phyloP scores from a whole-genome alignment of 2,329 filamentous ascomycete species.

The Microsporum ferrugineum region DNA sequence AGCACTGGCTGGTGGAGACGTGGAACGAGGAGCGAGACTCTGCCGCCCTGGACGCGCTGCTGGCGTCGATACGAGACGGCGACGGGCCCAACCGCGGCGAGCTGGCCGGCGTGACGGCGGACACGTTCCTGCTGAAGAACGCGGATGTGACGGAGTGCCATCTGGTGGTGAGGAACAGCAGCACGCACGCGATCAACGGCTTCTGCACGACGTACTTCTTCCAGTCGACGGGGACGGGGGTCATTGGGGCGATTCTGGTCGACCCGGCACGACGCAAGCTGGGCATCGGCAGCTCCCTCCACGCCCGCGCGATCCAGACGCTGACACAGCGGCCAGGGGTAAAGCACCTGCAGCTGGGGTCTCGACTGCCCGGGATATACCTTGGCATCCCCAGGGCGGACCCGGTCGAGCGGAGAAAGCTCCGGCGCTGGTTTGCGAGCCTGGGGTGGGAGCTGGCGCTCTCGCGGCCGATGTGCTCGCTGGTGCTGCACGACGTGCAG shows the following conservation, averaged over 20 bases:
- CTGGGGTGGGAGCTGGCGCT: constrained; percentile 72
- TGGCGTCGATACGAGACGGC: constrained; percentile 56
- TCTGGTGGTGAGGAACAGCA: constrained; percentile 88
- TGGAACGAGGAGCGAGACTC: constrained; percentile 72
- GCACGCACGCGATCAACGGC: constrained; percentile 78
- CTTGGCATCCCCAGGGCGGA: constrained; percentile 68
- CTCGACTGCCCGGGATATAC: constrained; percentile 72
- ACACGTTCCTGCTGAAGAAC: constrained; percentile 63
- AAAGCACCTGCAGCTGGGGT: constrained; percentile 70
- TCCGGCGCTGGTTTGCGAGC: constrained; percentile 75
- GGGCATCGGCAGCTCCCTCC: constrained; percentile 80
- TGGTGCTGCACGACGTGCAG: constrained; percentile 60
- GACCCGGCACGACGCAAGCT: constrained; percentile 76
- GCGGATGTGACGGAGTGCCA: constrained; percentile 66
- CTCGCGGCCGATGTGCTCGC: constrained; percentile 54
- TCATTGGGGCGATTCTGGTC: constrained; percentile 78
- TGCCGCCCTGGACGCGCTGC: constrained; percentile 60
- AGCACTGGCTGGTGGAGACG: constrained; percentile 87
- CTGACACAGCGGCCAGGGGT: constrained; percentile 60
- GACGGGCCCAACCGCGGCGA: constrained; percentile 52
- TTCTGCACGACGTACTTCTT: constrained; percentile 85
- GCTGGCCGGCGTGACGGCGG: constrained; percentile 56
- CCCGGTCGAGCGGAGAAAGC: constrained; percentile 46
- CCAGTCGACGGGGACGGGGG: constrained; percentile 56
- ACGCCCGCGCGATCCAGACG: constrained; percentile 69